Conservation (phyloP, 352 stramenopile species). For the Detonula confervacea region DNA sequence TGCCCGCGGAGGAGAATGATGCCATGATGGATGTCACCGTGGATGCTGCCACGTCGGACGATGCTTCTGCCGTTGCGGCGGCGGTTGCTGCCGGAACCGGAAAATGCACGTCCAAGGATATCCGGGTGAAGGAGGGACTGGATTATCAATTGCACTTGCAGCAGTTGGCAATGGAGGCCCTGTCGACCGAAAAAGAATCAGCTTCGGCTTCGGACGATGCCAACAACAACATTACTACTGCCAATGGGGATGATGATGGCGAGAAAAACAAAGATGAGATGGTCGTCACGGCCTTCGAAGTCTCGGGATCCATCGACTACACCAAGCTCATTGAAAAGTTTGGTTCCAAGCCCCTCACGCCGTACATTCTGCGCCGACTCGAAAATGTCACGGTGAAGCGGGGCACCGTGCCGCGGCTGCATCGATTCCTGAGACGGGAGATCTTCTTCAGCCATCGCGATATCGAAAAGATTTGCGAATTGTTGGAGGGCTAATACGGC, state of each 20-base stretch:
- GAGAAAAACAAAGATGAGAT: conserved; percentile 62
- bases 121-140: conserved; percentile 39
- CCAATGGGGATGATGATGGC: conserved; percentile 10
- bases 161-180: conserved; percentile 22
- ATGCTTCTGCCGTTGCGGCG: conserved; percentile 12
- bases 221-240: too few species aligned
- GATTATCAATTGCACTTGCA: conserved; percentile 30
- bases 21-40: not conserved
- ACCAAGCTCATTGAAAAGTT: conserved; percentile 98
- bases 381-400: conserved; percentile 92
- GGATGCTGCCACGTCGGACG: not conserved
- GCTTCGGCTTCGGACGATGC: too few species aligned
- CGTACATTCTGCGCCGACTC: conserved; percentile 93
- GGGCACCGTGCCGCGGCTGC: conserved; percentile 75
- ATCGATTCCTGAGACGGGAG: conserved; percentile 97
- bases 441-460: conserved; percentile 99
- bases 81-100: not conserved
- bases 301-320: conserved; percentile 97
- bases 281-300: conserved; percentile 83
- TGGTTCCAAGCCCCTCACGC: conserved; percentile 93
- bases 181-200: too few species aligned
- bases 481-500: conserved; percentile 57
- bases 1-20: not conserved
- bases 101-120: conserved; percentile 31
- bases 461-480: conserved; percentile 93